Percentiles rank a stretch among this genome's conserved stretches.
phyloP scores from a whole-genome alignment of 202 grass and related monocot species.

The Elaeis oleifera region DNA sequence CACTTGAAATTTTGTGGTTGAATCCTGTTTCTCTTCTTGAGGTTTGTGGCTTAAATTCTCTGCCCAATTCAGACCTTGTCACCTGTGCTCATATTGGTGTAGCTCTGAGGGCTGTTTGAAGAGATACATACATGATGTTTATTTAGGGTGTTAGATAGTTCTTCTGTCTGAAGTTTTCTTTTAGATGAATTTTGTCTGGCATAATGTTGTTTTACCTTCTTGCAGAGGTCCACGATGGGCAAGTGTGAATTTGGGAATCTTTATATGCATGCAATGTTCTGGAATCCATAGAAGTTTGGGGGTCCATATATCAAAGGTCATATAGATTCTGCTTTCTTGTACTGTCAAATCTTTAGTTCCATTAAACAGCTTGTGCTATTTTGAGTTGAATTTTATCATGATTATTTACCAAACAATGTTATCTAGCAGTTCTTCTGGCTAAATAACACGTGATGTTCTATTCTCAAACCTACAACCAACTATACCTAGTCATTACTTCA shows the following conservation, averaged over 20 bases:
- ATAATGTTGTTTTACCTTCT: constrained; percentile 15
- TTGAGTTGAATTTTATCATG: background rate
- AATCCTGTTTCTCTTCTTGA: no score
- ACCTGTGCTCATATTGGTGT: no score
- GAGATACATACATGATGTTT: no score
- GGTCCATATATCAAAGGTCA: constrained; percentile 98
- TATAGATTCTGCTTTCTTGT: constrained; percentile 26
- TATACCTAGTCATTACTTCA: no score
- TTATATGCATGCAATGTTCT: constrained; percentile 98
- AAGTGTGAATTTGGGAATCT: constrained; percentile 95
- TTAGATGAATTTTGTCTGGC: background rate
- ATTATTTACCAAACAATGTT: background rate
- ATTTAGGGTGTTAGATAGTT: constrained; percentile 4
- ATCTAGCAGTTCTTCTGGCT: no score
- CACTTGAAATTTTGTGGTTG: no score
- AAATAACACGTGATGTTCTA: no score
- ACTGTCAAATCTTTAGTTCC: constrained; percentile 2
- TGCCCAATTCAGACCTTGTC: no score
- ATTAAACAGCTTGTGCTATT: background rate
- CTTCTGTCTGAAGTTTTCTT: constrained; percentile 11
- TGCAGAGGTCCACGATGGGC: constrained; percentile 91
- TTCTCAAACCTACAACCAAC: no score
- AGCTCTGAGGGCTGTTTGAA: no score
- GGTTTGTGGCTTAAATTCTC: no score
- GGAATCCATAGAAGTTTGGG: constrained; percentile 98